phyloP scores from a whole-genome alignment of 768 basidiomycete species.

The Auriscalpium microsporum region DNA sequence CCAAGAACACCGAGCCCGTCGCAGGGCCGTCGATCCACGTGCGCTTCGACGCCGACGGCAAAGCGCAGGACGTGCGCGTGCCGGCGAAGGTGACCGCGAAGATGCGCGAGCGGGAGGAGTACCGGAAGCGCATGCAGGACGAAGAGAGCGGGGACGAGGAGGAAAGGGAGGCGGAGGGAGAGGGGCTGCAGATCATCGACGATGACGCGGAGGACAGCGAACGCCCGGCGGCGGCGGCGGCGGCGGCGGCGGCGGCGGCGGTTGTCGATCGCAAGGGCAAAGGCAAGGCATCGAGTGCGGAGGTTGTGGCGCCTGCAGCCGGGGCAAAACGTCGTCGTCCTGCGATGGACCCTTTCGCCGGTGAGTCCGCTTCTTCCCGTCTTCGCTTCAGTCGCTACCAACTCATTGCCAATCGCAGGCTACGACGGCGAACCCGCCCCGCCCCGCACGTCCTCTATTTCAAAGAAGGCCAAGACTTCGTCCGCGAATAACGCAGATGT shows the following conservation, averaged over 20 bases:
- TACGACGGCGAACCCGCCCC: conserved; percentile 21
- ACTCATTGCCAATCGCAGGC: conserved; percentile 16
- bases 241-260: conserved; percentile 1
- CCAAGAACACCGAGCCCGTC: conserved; percentile 23
- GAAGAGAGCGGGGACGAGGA: conserved; percentile 12
- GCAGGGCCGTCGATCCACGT: conserved; percentile 11
- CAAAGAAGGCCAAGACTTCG: neutral
- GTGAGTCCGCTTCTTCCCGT: conserved; percentile 26
- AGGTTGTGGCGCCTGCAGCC: neutral
- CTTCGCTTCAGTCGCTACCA: neutral
- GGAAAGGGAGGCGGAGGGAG: conserved; percentile 30
- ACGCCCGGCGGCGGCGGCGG: conserved; percentile 3
- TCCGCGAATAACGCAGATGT: neutral
- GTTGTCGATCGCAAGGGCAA: conserved; percentile 18
- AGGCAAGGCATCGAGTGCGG: conserved; percentile 11
- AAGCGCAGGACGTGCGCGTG: conserved; percentile 22
- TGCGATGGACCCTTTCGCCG: conserved; percentile 58
- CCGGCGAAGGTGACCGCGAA: conserved; percentile 59
- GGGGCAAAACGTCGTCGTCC: conserved; percentile 40
- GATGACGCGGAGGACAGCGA: conserved; percentile 32
- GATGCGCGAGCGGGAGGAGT: conserved; percentile 62
- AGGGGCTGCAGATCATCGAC: conserved; percentile 30
- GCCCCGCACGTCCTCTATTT: neutral
- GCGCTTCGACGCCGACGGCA: conserved; percentile 9
- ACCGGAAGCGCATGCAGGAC: conserved; percentile 48